Evolutionary conservation across 2,329 filamentous ascomycete genomes (phyloP).

Genomic region (Boeremia lycopersici): DNA sequence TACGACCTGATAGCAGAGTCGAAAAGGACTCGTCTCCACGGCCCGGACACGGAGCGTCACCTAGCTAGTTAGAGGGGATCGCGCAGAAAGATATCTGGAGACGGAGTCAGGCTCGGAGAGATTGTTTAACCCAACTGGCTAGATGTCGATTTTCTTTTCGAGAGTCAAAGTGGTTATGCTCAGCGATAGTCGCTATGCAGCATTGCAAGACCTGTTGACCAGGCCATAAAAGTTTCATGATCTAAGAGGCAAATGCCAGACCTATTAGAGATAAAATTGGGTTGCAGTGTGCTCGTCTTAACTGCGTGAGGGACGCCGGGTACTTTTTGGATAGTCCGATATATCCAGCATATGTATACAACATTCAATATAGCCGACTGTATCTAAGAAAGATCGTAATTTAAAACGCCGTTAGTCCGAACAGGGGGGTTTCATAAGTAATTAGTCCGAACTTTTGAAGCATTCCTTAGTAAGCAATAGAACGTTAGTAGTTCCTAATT

Average conservation of each 20-base stretch:
- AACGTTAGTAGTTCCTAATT: too few species aligned
- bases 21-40: too few species aligned
- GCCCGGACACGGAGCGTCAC: too few species aligned
- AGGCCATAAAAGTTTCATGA: background rate
- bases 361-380: background rate
- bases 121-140: too few species aligned
- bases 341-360: background rate
- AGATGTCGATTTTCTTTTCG: too few species aligned
- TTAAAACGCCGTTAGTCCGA: background rate
- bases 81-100: background rate
- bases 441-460: too few species aligned
- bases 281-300: background rate
- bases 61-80: background rate
- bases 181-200: background rate
- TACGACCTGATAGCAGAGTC: background rate
- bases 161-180: too few species aligned
- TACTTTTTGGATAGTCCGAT: background rate
- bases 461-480: too few species aligned
- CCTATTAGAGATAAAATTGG: background rate
- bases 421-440: too few species aligned
- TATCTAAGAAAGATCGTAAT: background rate
- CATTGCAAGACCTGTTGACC: background rate
- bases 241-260: background rate
- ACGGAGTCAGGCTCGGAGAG: background rate
- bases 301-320: background rate